Evolutionary conservation across 345 rosid genomes (phyloP).

Genomic region (Salix exigua): DNA sequence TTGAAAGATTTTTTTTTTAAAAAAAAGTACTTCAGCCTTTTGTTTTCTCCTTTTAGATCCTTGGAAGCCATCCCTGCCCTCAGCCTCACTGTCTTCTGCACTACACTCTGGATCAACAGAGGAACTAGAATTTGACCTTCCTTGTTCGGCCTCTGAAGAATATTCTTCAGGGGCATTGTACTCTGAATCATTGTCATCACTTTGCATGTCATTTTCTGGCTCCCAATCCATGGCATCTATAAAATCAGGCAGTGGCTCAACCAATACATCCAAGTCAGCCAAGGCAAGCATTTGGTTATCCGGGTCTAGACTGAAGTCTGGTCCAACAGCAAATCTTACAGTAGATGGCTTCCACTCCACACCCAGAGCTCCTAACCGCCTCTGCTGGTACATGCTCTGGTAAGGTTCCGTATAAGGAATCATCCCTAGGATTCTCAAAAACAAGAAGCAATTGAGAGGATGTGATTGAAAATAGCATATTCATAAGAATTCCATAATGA

Average conservation of each 20-base stretch:
- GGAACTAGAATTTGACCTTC: slow-evolving; percentile 53
- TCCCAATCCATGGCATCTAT: slow-evolving; percentile 89
- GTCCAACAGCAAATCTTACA: slow-evolving; percentile 73
- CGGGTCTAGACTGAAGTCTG: slow-evolving; percentile 78
- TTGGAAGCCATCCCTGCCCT: slow-evolving; percentile 56
- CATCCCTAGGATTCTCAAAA: slow-evolving; percentile 58
- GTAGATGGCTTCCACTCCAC: slow-evolving; percentile 86
- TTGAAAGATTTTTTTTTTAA: background rate
- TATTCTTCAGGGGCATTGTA: slow-evolving; percentile 79
- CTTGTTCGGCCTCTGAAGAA: slow-evolving; percentile 69
- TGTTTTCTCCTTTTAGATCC: slow-evolving; percentile 69
- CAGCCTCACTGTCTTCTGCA: slow-evolving; percentile 57
- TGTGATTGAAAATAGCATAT: slow-evolving; percentile 14
- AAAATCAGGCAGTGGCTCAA: slow-evolving; percentile 85
- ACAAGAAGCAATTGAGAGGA: slow-evolving; percentile 16
- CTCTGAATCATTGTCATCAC: slow-evolving; percentile 94
- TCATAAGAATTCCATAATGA: background rate
- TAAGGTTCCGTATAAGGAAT: slow-evolving; percentile 93
- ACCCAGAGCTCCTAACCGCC: slow-evolving; percentile 86
- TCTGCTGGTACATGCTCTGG: slow-evolving; percentile 91
- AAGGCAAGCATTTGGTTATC: slow-evolving; percentile 80
- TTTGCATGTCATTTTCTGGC: slow-evolving; percentile 67
- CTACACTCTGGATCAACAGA: slow-evolving; percentile 64
- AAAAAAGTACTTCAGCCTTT: slow-evolving; percentile 54
- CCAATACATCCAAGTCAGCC: slow-evolving; percentile 74